These are phyloP conservation scores for Sistotremastrum niveocremeum DNA, from an alignment of 768 basidiomycete species.

Conservation along the genomic window DNA sequence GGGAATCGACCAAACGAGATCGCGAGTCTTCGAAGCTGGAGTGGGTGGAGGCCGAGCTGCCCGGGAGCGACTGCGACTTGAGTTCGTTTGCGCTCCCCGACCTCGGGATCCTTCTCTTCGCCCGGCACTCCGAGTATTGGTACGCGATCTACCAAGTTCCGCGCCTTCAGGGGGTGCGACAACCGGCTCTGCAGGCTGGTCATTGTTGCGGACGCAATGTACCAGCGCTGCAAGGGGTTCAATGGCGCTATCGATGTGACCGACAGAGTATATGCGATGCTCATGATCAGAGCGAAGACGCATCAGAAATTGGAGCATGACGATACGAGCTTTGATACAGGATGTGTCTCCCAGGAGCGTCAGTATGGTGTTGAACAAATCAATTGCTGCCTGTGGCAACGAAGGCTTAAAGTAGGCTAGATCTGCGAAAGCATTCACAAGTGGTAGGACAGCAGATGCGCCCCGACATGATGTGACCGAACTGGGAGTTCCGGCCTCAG, in stretches of 20 bases:
- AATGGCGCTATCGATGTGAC: slow-evolving; percentile 31
- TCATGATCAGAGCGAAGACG: slow-evolving; percentile 82
- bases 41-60: too few species aligned
- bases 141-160: slow-evolving; percentile 6
- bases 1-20: too few species aligned
- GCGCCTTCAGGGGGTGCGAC: slow-evolving; percentile 1
- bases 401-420: slow-evolving; percentile 57
- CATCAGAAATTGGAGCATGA: slow-evolving; percentile 76
- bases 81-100: neutral
- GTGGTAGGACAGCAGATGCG: slow-evolving; percentile 46
- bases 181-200: too few species aligned
- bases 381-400: slow-evolving; percentile 37
- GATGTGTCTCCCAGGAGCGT: slow-evolving; percentile 30
- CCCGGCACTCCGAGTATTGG: slow-evolving; percentile 5
- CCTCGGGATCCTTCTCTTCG: neutral
- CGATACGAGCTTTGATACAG: slow-evolving; percentile 49
- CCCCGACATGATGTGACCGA: slow-evolving; percentile 17
- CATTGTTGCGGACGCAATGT: slow-evolving; percentile 26
- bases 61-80: too few species aligned
- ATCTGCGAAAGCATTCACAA: slow-evolving; percentile 56
- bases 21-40: too few species aligned
- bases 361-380: slow-evolving; percentile 39
- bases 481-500: too few species aligned
- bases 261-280: slow-evolving; percentile 68
- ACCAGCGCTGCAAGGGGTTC: slow-evolving; percentile 50